Conservation (phyloP, 805 yeast genomes). For the Lachancea cidri region DNA sequence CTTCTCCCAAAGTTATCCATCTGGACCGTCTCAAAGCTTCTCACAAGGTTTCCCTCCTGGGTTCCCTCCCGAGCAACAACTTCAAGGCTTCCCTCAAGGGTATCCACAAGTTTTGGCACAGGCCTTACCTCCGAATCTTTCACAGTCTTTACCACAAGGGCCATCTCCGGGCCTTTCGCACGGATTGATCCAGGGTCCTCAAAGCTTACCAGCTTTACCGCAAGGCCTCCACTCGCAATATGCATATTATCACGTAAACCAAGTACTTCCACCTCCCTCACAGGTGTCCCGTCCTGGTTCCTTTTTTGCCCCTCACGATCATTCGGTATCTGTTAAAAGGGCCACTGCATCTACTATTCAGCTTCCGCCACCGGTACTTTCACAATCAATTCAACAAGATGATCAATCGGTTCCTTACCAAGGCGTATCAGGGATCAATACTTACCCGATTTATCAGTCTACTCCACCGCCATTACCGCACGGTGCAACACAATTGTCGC, state of each 20-base stretch:
- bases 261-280: background rate
- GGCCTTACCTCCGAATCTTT: background rate
- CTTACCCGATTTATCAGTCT: background rate
- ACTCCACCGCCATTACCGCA: background rate
- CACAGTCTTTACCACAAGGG: background rate
- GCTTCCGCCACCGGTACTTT: background rate
- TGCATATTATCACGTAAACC: background rate
- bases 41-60: background rate
- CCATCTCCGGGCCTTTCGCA: background rate
- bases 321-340: background rate
- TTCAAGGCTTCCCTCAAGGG: background rate
- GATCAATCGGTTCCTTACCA: background rate
- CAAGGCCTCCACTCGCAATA: background rate
- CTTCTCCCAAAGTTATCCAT: background rate
- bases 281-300: background rate
- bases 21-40: background rate
- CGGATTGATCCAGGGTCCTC: conserved; percentile 1
- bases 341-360: background rate
- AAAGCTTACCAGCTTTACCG: background rate
- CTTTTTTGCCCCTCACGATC: background rate
- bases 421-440: background rate
- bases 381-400: background rate
- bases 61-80: background rate
- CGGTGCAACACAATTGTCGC: background rate
- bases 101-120: background rate